Base-by-base conservation (phyloP, 2,329 filamentous ascomycete genomes). In the Fusarium sarcochroum region DNA sequence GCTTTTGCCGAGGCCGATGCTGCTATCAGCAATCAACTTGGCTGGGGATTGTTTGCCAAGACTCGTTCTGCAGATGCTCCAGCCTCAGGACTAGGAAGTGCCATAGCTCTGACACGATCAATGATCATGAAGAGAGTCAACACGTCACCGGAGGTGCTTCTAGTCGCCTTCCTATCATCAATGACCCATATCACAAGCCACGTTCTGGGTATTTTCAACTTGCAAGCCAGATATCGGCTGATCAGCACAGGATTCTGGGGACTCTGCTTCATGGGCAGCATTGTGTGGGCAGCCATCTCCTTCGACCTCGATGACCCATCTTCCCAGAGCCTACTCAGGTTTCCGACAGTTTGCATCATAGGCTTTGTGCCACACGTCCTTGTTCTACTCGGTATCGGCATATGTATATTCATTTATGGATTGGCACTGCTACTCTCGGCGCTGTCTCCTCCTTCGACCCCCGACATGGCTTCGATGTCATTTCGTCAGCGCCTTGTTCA, bases 1-100 rank as follows among this genome's bases (percentile, higher is more conserved):
- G 95, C 95, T 4, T 99, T 98, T 80, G 93, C 95, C 13, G 96
- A 99, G 79, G 95, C 95, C 10, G 96, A 99, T 77, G 91, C 93
- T 30, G 92, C 94, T 68, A 90, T 98, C 45, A 90, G 90, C 72
- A 92, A 90, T 69, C 92, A 94, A 50, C 86, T 97, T 15, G 91
- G 91, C 14, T 88, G 94, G 78, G 89, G 90, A 0, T 73, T 89
- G 1, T 91, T 92, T 68, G 76, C 86, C 54, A 83, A 85, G 44
- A 79, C 81, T 14, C 80, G 82, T 27, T 74, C 80, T 23, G 73
- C 80, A 3, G 78, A 74, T 47, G 58, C 68, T 5, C 27, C 61
- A 25, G 46, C 69, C 45, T 66, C 73, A 7, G 67, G 52, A 20
- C 40, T 75, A 15, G 74, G 74, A 42, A 76, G 66, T 21, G 71